A percentile compares a stretch with the other conserved stretches of the same genome.
These are phyloP conservation scores for Podospora conica DNA, from an alignment of 495 filamentous ascomycete species.

Conservation along the genomic window DNA sequence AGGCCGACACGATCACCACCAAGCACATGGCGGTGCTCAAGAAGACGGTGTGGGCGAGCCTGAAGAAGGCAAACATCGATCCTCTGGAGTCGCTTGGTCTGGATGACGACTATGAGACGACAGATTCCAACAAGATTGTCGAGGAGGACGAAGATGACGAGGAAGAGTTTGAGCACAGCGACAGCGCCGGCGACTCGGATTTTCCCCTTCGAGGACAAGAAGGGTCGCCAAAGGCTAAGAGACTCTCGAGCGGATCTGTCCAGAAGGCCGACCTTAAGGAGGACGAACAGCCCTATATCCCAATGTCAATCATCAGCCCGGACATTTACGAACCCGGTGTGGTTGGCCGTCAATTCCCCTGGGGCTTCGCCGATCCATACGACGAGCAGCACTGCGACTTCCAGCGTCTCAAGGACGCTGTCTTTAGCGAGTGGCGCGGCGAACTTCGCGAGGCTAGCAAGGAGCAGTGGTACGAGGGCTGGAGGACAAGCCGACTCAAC, in stretches of 20 bases:
- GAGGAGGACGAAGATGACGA: conserved; percentile 50
- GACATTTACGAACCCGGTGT: conserved; percentile 77
- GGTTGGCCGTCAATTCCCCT: conserved; percentile 82
- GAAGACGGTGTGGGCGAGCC: conserved; percentile 79
- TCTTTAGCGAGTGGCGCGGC: conserved; percentile 87
- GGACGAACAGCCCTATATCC: conserved; percentile 56
- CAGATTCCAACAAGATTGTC: conserved; percentile 51
- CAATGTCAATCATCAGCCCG: conserved; percentile 88
- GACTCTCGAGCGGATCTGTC: conserved; percentile 45
- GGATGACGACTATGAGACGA: conserved; percentile 59
- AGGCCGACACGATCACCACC: conserved; percentile 91
- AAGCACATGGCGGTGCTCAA: conserved; percentile 92
- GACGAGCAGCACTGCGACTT: conserved; percentile 91
- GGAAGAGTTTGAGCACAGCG: conserved; percentile 20
- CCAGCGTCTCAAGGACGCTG: conserved; percentile 77
- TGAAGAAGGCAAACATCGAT: conserved; percentile 81
- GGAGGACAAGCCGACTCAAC: conserved; percentile 67
- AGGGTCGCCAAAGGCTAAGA: conserved; percentile 35
- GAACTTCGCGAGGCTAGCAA: conserved; percentile 89
- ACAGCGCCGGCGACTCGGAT: conserved; percentile 21
- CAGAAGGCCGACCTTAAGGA: conserved; percentile 31
- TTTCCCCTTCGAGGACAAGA: conserved; percentile 30
- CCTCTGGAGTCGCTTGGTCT: conserved; percentile 80
- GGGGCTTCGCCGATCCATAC: conserved; percentile 94
- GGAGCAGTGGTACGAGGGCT: conserved; percentile 93